phyloP scores from a whole-genome alignment of 2,329 filamentous ascomycete species.

The Coleophoma crateriformis region DNA sequence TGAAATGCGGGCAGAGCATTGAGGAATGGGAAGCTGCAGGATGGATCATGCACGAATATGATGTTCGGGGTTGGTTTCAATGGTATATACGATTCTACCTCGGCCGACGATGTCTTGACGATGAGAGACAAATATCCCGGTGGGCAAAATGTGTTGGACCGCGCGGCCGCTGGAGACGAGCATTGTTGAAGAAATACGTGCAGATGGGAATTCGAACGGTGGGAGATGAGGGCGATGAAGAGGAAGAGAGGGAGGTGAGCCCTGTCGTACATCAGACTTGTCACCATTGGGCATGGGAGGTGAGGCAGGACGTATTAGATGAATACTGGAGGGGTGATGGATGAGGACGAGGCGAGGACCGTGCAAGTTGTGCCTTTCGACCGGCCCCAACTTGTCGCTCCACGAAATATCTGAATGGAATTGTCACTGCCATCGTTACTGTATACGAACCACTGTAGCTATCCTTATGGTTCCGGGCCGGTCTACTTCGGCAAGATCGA shows the following conservation, averaged over 20 bases:
- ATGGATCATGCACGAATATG: slow-evolving; percentile 47
- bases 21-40: slow-evolving; percentile 50
- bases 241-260: slow-evolving; percentile 38
- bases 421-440: no score
- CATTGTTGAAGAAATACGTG: slow-evolving; percentile 46
- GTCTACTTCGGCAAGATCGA: no score
- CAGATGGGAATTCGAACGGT: slow-evolving; percentile 40
- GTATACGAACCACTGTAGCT: no score
- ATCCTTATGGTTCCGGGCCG: no score
- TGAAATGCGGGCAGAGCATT: slow-evolving; percentile 45
- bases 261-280: slow-evolving; percentile 52
- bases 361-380: no score
- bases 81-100: no score
- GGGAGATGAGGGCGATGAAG: slow-evolving; percentile 33
- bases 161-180: slow-evolving; percentile 43
- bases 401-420: no score
- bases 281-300: slow-evolving; percentile 49
- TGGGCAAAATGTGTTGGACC: slow-evolving; percentile 48
- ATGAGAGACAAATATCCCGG: slow-evolving; percentile 25
- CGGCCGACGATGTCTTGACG: no score
- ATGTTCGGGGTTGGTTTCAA: slow-evolving; percentile 38
- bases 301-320: slow-evolving; percentile 43
- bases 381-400: no score
- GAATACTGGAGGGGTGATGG: slow-evolving; percentile 29
- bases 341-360: no score